Evolutionary conservation across 176 grass and related monocot species (phyloP).

Genomic region (Phyllostachys edulis): DNA sequence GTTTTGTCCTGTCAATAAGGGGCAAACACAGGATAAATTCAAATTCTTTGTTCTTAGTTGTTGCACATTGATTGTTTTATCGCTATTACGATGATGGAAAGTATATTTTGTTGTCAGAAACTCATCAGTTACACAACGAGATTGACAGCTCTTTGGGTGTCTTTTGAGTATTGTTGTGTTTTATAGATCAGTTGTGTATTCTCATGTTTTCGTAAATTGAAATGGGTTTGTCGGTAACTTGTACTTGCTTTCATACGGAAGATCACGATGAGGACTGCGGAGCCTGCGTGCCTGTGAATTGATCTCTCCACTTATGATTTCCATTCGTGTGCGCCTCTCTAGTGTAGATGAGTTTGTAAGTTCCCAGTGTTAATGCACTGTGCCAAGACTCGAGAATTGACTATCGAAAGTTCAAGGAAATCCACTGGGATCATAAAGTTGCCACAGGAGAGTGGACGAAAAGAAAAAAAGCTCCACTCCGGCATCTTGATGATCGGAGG

Average conservation of each 20-base stretch:
- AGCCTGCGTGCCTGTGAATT: neutral
- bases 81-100: constrained; percentile 35
- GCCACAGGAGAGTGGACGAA: too few species aligned
- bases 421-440: too few species aligned
- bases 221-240: neutral
- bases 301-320: neutral
- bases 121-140: constrained; percentile 20
- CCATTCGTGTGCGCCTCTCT: neutral
- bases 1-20: constrained; percentile 62
- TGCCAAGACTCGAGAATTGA: neutral
- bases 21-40: constrained; percentile 64
- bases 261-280: neutral
- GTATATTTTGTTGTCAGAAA: constrained; percentile 43
- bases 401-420: neutral
- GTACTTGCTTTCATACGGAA: neutral
- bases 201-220: neutral
- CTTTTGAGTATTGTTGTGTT: neutral
- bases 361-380: neutral
- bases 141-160: constrained; percentile 21
- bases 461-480: too few species aligned
- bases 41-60: constrained; percentile 80
- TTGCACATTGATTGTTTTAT: constrained; percentile 64
- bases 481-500: neutral
- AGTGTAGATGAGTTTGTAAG: neutral
- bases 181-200: neutral